Conservation (phyloP, 2,329 filamentous ascomycete species). For the Helotiales sp. region DNA sequence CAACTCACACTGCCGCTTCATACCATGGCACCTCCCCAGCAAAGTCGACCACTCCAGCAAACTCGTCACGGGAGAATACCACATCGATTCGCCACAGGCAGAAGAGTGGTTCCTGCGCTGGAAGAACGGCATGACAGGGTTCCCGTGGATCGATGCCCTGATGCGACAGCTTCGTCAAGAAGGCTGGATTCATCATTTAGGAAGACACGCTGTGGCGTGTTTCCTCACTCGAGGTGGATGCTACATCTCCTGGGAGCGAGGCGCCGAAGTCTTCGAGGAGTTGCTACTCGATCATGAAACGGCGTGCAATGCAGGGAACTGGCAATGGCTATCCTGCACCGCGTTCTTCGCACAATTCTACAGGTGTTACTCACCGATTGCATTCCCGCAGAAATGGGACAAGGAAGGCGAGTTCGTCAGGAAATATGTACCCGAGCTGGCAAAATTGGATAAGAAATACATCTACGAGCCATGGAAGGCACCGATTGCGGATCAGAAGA, state of each 20-base stretch:
- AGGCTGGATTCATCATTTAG: constrained; percentile 82
- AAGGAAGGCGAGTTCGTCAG: constrained; percentile 68
- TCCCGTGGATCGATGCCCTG: constrained; percentile 80
- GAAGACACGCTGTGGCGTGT: constrained; percentile 77
- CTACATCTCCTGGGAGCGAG: constrained; percentile 80
- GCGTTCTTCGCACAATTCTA: constrained; percentile 78
- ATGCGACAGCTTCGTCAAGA: constrained; percentile 76
- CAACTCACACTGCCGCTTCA: constrained; percentile 72
- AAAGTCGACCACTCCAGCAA: constrained; percentile 51
- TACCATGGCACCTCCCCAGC: constrained; percentile 78
- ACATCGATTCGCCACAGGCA: constrained; percentile 65
- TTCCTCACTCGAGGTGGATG: constrained; percentile 81
- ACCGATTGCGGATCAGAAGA: constrained; percentile 69
- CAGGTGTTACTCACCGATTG: constrained; percentile 71
- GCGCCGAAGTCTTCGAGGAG: constrained; percentile 79
- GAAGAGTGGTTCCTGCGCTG: constrained; percentile 72
- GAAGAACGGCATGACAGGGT: constrained; percentile 72
- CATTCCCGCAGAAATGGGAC: constrained; percentile 79
- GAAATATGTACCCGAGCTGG: constrained; percentile 70
- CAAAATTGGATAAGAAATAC: constrained; percentile 65
- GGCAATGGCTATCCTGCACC: constrained; percentile 78
- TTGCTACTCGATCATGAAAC: constrained; percentile 76
- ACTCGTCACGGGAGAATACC: constrained; percentile 62
- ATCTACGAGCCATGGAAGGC: constrained; percentile 85
- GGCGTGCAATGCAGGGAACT: constrained; percentile 76